Evolutionary conservation across 495 filamentous ascomycete species (phyloP).

Genomic region (Penicillium herquei): DNA sequence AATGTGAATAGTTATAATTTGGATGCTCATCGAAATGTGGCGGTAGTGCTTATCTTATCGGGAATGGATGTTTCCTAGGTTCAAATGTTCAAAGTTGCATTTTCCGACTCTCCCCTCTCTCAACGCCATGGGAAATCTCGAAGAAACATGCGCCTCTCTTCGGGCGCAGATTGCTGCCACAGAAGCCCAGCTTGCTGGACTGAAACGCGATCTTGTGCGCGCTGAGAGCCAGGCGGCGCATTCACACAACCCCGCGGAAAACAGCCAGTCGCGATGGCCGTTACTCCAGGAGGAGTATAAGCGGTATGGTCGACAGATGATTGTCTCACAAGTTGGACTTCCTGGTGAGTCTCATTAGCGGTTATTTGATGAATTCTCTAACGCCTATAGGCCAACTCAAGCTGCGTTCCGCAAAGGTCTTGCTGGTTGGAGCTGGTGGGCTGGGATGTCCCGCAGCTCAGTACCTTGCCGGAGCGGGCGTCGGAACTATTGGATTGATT

Average conservation of each 20-base stretch:
- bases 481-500: constrained; percentile 79
- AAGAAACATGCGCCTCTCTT: constrained; percentile 38
- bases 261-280: constrained; percentile 52
- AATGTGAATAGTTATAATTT: no score
- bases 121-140: constrained; percentile 19
- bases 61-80: no score
- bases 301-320: constrained; percentile 90
- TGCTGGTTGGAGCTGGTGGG: constrained; percentile 91
- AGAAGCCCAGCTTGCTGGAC: constrained; percentile 33
- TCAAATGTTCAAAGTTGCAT: no score
- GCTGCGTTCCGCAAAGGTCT: constrained; percentile 65
- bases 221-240: constrained; percentile 28
- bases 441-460: constrained; percentile 88
- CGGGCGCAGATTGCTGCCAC: constrained; percentile 41
- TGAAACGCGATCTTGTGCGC: constrained; percentile 37
- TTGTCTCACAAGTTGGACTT: constrained; percentile 80
- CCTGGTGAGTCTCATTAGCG: constrained; percentile 47
- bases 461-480: constrained; percentile 84
- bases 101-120: no score
- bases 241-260: constrained; percentile 8
- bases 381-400: constrained; percentile 66
- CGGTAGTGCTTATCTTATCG: no score
- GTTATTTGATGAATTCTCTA: no score
- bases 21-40: no score
- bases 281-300: constrained; percentile 67